Evolutionary conservation across 768 basidiomycete species (phyloP).

Genomic region (Rhizopogon roseolus): DNA sequence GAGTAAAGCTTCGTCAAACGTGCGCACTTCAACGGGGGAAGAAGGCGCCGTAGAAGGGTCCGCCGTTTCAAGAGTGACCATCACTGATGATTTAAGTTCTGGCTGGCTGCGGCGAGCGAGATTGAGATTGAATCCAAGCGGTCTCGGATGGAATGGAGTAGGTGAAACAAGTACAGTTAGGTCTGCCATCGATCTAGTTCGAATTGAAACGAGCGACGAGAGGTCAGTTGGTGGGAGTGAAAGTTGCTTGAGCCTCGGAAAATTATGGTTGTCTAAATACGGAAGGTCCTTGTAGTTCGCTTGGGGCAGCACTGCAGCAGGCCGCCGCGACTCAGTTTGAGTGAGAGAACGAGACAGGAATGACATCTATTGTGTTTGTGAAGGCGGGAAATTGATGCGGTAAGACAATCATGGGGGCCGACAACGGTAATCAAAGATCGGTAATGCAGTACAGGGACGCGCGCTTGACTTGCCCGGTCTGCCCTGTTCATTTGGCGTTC

Average conservation of each 20-base stretch:
- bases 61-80: conserved; percentile 25
- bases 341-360: too few species aligned
- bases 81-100: conserved; percentile 23
- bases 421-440: too few species aligned
- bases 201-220: background rate
- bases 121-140: conserved; percentile 21
- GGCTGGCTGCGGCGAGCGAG: conserved; percentile 24
- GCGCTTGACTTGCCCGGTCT: too few species aligned
- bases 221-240: background rate
- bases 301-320: background rate
- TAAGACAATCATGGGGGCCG: too few species aligned
- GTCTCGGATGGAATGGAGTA: conserved; percentile 18
- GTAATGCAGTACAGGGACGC: too few species aligned
- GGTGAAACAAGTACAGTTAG: conserved; percentile 29
- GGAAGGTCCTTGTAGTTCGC: background rate
- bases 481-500: too few species aligned
- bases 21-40: conserved; percentile 20
- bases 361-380: too few species aligned
- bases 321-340: too few species aligned
- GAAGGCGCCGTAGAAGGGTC: conserved; percentile 18
- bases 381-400: too few species aligned
- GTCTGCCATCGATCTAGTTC: conserved; percentile 20
- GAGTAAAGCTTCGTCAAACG: conserved; percentile 15
- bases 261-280: background rate
- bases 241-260: background rate